Conservation (phyloP, 1,284 basidiomycete species). For the Puccinia hordei region DNA sequence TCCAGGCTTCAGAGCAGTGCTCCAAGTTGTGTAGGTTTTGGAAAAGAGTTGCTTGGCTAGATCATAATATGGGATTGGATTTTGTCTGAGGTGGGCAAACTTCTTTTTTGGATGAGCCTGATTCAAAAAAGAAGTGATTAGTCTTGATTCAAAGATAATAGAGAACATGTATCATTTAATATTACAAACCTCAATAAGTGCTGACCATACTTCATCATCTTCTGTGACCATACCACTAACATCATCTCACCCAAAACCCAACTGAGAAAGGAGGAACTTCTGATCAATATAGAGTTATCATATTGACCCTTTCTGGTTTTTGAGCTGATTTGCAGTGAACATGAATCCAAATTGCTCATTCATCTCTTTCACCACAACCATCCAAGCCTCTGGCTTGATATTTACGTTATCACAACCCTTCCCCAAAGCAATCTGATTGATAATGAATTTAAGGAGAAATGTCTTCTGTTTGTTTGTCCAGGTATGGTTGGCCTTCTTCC, state of each 20-base stretch:
- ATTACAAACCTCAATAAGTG: not conserved
- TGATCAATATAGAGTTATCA: not conserved
- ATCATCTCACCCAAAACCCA: constrained; percentile 1
- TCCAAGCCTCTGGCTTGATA: not conserved
- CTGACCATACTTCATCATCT: not conserved
- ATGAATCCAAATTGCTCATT: not conserved
- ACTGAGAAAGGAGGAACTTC: not conserved
- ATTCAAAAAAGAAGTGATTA: not conserved
- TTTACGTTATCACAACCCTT: not conserved
- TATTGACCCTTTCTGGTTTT: not conserved
- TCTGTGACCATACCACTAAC: not conserved
- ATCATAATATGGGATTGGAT: not conserved
- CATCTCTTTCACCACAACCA: not conserved
- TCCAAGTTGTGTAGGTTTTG: not conserved
- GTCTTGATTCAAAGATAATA: not conserved
- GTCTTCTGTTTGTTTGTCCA: not conserved
- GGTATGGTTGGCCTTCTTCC: not conserved
- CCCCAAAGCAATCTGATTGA: not conserved
- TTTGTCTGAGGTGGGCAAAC: not conserved
- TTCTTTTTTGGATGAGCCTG: constrained; percentile 6
- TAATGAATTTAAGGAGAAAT: not conserved
- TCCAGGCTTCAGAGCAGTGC: not conserved
- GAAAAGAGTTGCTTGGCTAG: not conserved
- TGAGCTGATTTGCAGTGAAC: not conserved
- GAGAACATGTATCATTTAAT: not conserved